These are phyloP conservation scores for Claviceps quebecensis DNA, from an alignment of 2,329 filamentous ascomycete species.

Conservation along the genomic window DNA sequence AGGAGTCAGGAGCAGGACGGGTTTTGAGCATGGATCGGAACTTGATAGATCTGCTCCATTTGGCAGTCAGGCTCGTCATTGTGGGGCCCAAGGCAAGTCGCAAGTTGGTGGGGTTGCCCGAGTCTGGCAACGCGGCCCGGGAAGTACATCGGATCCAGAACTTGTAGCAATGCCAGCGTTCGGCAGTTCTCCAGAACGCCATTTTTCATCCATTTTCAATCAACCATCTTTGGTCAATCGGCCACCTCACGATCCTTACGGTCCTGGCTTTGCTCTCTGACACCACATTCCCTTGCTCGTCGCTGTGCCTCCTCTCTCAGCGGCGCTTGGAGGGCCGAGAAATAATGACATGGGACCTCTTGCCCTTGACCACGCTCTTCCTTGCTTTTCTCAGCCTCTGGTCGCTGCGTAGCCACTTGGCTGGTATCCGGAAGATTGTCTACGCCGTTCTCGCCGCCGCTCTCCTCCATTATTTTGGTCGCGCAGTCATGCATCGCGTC, in stretches of 20 bases:
- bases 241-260: not conserved
- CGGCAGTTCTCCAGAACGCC: not conserved
- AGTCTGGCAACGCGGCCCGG: not conserved
- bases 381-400: slow-evolving; percentile 24
- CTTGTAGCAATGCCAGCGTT: not conserved
- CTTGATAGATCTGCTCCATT: no score
- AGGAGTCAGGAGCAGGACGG: no score
- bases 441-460: slow-evolving; percentile 19
- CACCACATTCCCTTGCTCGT: not conserved
- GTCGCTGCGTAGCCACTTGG: slow-evolving; percentile 21
- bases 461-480: slow-evolving; percentile 20
- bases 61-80: no score
- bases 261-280: not conserved
- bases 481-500: slow-evolving; percentile 16
- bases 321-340: slow-evolving; percentile 18
- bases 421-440: slow-evolving; percentile 18
- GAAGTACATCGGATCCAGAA: not conserved
- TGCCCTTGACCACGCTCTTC: slow-evolving; percentile 26
- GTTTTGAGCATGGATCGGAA: no score
- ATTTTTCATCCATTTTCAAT: not conserved
- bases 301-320: slow-evolving; percentile 1
- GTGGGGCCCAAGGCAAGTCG: no score
- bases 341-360: slow-evolving; percentile 29
- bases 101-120: no score
- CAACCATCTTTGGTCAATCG: not conserved